Evolutionary conservation across 1,139 yeast genomes (phyloP), one percentile per base, ranked within the genome.

Genomic region (Pichia sp.): DNA sequence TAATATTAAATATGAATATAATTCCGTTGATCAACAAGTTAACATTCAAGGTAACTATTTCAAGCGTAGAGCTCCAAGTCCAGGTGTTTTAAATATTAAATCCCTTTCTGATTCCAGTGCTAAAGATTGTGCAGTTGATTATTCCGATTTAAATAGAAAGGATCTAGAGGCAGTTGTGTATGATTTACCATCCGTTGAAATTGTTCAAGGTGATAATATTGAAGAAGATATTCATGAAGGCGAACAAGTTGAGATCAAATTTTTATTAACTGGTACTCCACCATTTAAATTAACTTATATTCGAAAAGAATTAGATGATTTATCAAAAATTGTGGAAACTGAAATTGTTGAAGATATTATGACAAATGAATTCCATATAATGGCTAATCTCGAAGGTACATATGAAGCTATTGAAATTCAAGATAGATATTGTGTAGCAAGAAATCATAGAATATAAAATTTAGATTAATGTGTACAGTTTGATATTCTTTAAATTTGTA

Each of bases 121-220:
- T 14, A 51, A 38, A 27, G 79, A 80, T 54, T 93, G 99, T 69
- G 64, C 76, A 45, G 90, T 85, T 5, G 75, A 80, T 55, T 80
- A 84, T 60, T 59, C 64, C 7, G 65, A 73, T 2, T 66, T 70
- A 9, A 66, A 70, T 55, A 56, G 69, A 50, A 58, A 58, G 10
- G 77, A 73, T 16, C 69, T 86, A 55, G 69, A 73, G 10, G 74
- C 87, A 11, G 66, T 68, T 8, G 79, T 93, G 18, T 91, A 88
- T 62, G 89, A 86, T 34, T 76, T 91, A 42, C 99, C 99, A 13
- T 84, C 96, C 0, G 97, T 91, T n/a, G 90, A 84, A 57, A 83
- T 91, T 18, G 81, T 85, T 46, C 87, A 85, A 61, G 96, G 96
- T 42, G 84, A 83, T 52, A 74, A 80, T 29, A 72, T 84, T n/a